Base-by-base conservation (phyloP, 192 early-diverging fungal genomes). In the Rhizoclosmatium sp. region DNA sequence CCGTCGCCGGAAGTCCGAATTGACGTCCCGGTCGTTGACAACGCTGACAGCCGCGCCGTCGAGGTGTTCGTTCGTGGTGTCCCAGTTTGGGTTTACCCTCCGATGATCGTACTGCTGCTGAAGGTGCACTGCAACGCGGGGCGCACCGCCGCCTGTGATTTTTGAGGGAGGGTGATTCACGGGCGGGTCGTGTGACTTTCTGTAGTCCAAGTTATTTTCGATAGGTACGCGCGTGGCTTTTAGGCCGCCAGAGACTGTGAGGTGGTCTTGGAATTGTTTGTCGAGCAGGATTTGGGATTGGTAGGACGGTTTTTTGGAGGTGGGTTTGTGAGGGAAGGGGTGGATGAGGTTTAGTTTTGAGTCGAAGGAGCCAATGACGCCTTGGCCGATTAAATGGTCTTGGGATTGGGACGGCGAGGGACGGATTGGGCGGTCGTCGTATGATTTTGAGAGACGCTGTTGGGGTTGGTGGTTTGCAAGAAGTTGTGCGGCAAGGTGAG, bases 251-350 rank as follows among this genome's bases (percentile, higher is more conserved):
- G 4, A 4, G 7, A 44, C 67, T n/a, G 5, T 45, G 5, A 71
- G 40, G 31, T 71, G 69, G 40, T 71, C 69, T n/a, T 56, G 69
- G 41, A 56, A 56, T 16, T 71, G 69, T 48, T 71, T 71, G 16
- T 71, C 69, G 48, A 12, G 46, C 0, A 71, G 41, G 54, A 71
- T 71, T 14, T 56, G 48, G 48, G 10, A n/a, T 4, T 71, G 47
- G 49, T 71, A 71, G 49, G 47, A 54, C 23, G 49, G n/a, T 64
- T 64, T 64, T 39, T 40, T 39, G 9, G 61, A 64, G 9, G 61
- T 64, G 9, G 61, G 61, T 9, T 19, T 40, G 21, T 7, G 9
- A 0, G 5, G 9, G 5, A 39, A 9, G 61, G 21, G 9, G 9
- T 54, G 9, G 51, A 54, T 54, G 31, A 31, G 31, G 31, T 31